These are phyloP conservation scores for Exserohilum turcica DNA, from an alignment of 2,329 filamentous ascomycete genomes.

Conservation along the genomic window DNA sequence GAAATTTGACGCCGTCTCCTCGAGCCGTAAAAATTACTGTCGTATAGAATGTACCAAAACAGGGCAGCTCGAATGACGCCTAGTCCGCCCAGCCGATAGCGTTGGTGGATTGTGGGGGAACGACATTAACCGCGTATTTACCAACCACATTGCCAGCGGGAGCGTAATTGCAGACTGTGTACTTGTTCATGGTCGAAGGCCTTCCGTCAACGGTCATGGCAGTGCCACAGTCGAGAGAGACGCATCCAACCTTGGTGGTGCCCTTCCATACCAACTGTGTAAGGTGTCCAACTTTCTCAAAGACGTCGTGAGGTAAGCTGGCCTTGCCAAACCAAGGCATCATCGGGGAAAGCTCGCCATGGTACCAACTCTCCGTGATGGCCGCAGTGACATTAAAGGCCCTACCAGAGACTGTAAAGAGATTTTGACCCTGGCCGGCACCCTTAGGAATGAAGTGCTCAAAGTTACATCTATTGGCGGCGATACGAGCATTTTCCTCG, in stretches of 20 bases:
- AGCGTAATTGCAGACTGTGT: conserved; percentile 87
- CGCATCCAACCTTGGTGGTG: conserved; percentile 46
- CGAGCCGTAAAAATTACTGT: no score
- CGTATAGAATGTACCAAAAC: background rate
- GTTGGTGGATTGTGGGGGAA: conserved; percentile 40
- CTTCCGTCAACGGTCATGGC: conserved; percentile 30
- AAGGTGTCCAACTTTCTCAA: conserved; percentile 43
- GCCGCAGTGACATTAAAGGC: conserved; percentile 65
- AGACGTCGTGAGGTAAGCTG: conserved; percentile 57
- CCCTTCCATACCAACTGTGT: conserved; percentile 48
- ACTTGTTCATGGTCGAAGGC: conserved; percentile 34
- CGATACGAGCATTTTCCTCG: conserved; percentile 62
- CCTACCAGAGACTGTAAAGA: conserved; percentile 69
- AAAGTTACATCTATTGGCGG: conserved; percentile 77
- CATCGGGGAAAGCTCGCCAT: conserved; percentile 70
- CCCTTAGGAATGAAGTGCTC: conserved; percentile 57
- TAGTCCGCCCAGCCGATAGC: conserved; percentile 40
- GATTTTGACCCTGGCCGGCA: conserved; percentile 84
- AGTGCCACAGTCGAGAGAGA: conserved; percentile 37
- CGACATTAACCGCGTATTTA: conserved; percentile 61
- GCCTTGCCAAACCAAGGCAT: conserved; percentile 62
- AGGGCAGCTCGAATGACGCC: conserved; percentile 9
- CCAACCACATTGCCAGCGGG: conserved; percentile 65
- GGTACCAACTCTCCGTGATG: conserved; percentile 88
- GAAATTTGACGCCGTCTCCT: background rate